Evolutionary conservation across 306 rosid species (phyloP).

Genomic region (Cucurbita argyrosperma): DNA sequence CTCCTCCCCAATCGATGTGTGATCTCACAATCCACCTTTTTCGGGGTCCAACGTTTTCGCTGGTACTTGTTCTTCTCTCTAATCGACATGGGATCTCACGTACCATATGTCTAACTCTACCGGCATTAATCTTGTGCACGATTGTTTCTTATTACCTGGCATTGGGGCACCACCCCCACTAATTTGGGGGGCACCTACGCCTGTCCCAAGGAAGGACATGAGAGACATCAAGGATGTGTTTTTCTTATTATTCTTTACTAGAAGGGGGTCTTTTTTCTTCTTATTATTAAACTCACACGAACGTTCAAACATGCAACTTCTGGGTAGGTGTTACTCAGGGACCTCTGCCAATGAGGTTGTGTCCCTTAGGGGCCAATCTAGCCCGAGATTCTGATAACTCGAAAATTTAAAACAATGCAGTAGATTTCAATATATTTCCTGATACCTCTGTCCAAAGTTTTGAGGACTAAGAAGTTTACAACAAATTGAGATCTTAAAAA

Average conservation of each 20-base stretch:
- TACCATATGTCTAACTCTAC: neutral
- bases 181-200: neutral
- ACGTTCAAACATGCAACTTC: neutral
- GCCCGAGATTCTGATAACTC: neutral
- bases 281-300: too few species aligned
- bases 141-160: neutral
- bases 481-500: neutral
- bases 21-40: too few species aligned
- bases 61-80: too few species aligned
- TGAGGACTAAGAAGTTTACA: neutral
- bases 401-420: neutral
- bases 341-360: too few species aligned
- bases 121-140: neutral
- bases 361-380: neutral
- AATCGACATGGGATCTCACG: too few species aligned
- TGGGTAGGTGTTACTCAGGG: neutral
- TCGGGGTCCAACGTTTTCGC: too few species aligned
- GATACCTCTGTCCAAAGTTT: neutral
- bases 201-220: too few species aligned
- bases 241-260: too few species aligned
- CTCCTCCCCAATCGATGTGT: too few species aligned
- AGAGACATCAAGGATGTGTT: neutral
- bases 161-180: neutral
- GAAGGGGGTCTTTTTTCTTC: too few species aligned
- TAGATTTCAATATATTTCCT: neutral